phyloP scores from a whole-genome alignment of 2,329 filamentous ascomycete species.

The Venturia carpophila region DNA sequence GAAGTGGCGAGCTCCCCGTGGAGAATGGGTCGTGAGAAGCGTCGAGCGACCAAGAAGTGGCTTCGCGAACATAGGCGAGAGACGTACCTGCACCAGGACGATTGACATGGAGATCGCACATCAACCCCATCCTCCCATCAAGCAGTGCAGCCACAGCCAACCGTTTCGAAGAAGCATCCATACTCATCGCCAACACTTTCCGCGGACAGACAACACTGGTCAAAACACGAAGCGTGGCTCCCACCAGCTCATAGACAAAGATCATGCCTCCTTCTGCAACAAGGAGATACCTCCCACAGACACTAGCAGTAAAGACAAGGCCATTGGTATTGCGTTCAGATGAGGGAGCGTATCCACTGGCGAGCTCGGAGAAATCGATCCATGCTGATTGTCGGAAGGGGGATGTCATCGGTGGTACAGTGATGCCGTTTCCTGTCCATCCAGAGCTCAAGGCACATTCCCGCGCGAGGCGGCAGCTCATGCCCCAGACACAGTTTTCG shows the following conservation, averaged over 20 bases:
- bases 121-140: conserved; percentile 52
- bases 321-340: conserved; percentile 21
- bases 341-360: conserved; percentile 23
- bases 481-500: conserved; percentile 23
- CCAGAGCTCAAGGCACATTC: conserved; percentile 40
- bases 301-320: conserved; percentile 46
- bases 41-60: too few relatives aligned
- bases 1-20: too few relatives aligned
- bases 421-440: conserved; percentile 33
- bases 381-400: conserved; percentile 3
- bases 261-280: conserved; percentile 47
- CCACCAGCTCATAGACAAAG: conserved; percentile 46
- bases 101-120: conserved; percentile 45
- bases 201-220: conserved; percentile 50
- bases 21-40: too few relatives aligned
- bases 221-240: conserved; percentile 37
- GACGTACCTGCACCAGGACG: not conserved
- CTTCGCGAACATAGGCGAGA: not conserved
- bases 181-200: conserved; percentile 51
- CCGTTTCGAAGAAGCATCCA: conserved; percentile 52
- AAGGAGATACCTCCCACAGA: conserved; percentile 52
- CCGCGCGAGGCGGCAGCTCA: conserved; percentile 42
- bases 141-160: conserved; percentile 53
- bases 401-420: not conserved
- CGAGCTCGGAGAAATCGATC: conserved; percentile 32